Base-by-base conservation (phyloP, 768 basidiomycete genomes). In the Boletus speciosus region DNA sequence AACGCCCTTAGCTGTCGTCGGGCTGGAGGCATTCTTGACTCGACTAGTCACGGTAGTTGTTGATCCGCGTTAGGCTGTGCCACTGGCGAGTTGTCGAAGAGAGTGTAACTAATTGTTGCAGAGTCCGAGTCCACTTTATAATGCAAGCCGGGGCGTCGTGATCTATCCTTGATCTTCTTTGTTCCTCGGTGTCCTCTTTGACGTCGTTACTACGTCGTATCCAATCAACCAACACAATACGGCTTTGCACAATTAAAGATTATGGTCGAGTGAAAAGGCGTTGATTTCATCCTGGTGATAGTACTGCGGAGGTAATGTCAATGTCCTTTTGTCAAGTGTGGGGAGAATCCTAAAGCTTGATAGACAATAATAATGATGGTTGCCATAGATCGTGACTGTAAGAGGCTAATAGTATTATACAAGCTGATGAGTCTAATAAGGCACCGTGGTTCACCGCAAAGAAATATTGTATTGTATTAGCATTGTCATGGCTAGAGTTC, bases 401-500 rank as follows among this genome's bases (percentile, higher is more conserved):
- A 43, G 23, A 21, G 9, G 14, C 29, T 23, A 23, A 23, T 27
- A 27, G 25, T 12, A 15, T 14, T n/a, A 12, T n/a, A 48, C 35
- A 12, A 35, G 4, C 25, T 37, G 27, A 27, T 2, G n/a, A 25
- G 23, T 7, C 19, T 2, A 9, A 29, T 29, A 9, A 29, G 6
- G 29, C 8, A 9, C 29, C 29, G 11, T 31, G 19, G 44, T 11
- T 5, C 47, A 39, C n/a, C 12, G 42, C 23, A 34, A 50, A 45
- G 8, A 25, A 25, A 25, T 25, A 11, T 14, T 41, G 6, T 11
- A 29, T 5, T 4, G 29, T 29, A 29, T 29, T 8, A 43, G 23
- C 1, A 21, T 40, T 2, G 39, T 21, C 50, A 43, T 23, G 39
- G 47, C 59, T 69, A 81, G 31, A 81, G 47, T 27, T 78, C 66